Base-by-base conservation (phyloP, 495 filamentous ascomycete genomes). In the Staphylotrichum tortipilum region DNA sequence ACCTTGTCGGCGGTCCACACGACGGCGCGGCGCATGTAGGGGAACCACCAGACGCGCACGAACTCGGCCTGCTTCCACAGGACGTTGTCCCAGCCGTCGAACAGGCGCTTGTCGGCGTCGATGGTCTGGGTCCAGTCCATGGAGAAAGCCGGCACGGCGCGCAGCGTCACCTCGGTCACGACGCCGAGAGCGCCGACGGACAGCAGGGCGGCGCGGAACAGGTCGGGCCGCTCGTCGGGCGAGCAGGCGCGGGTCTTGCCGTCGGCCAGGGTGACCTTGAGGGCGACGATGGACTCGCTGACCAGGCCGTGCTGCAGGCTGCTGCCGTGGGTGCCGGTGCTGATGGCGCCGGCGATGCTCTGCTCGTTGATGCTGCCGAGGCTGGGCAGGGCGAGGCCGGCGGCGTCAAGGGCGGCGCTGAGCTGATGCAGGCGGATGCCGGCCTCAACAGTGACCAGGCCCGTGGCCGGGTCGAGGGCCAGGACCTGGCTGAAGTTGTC, bases 31-130 rank as follows among this genome's bases (percentile, higher is more conserved):
- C 84, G 78, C 67, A 83, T 85, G 70, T 98, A 95, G 2, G 92
- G 92, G 64, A 94, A 79, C 92, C 92, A 98, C 92, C 92, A 98
- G 35, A 95, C 85, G 21, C 92, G 79, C 34, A 90, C 86, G 60
- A 89, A 98, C 64, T 96, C 88, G 56, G 82, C 76, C 34, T 79
- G 77, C 6, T 78, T 86, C 94, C 94, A 98, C 22, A 96, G 72
- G 11, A 72, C 77, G 14, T 65, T 72, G 3, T 84, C 73, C 90
- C 92, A 98, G 9, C 77, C 68, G 5, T 71, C 64, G 29, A 97
- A 65, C 36, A 98, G 78, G 17, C 76, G 65, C 5, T 71, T 54
- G 30, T 94, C 78, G 5, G 78, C 60, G 41, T 86, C 77, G 48
- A 95, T 76, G 17, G 82, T 77, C 71, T 96, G 94, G 49, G 74